Base-by-base conservation (phyloP, 2,329 filamentous ascomycete species). In the Xylariaceae sp. region DNA sequence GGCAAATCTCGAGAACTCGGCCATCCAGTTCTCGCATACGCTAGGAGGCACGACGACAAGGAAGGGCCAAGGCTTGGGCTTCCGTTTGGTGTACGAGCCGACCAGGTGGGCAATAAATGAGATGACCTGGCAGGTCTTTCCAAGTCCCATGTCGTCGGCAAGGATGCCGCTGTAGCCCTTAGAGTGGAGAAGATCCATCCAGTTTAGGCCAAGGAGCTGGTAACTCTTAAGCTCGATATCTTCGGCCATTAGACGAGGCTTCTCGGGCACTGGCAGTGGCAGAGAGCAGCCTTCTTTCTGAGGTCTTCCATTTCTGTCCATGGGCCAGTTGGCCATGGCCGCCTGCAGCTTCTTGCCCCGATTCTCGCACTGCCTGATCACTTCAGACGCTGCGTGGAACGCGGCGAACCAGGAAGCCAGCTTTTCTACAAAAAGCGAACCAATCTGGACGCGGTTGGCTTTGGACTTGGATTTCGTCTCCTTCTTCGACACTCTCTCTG, bases 41-140 rank as follows among this genome's bases (percentile, higher is more conserved):
- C 90, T 95, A 0, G 88, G 85, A 4, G 92, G 92, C 2, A 97
- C 92, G 18, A 98, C 81, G 26, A 98, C 76, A 24, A 98, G 67
- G 58, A 95, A 67, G 68, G 88, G 55, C 86, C 88, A 68, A 56
- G 78, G 47, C 66, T 55, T 50, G 4, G 52, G 34, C 2, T 51
- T 47, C 3, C 52, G 45, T 5, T 55, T 54, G 23, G 69, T 56
- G 43, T 70, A 78, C 19, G 76, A 76, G 55, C 88, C 79, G 12
- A 85, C 79, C 17, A 98, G 69, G 53, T 95, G 83, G 12, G 88
- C 85, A 31, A 98, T 73, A 54, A 98, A 88, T 0, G 88, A 81
- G 51, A 98, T 95, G 46, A 97, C 88, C 56, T 98, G 90, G 53
- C 88, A 96, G 0, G 92, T 98, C 70, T 98, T 98, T 31, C 92